Base-by-base conservation (phyloP, 352 stramenopile species). In the Thalassiosira mediterranea region DNA sequence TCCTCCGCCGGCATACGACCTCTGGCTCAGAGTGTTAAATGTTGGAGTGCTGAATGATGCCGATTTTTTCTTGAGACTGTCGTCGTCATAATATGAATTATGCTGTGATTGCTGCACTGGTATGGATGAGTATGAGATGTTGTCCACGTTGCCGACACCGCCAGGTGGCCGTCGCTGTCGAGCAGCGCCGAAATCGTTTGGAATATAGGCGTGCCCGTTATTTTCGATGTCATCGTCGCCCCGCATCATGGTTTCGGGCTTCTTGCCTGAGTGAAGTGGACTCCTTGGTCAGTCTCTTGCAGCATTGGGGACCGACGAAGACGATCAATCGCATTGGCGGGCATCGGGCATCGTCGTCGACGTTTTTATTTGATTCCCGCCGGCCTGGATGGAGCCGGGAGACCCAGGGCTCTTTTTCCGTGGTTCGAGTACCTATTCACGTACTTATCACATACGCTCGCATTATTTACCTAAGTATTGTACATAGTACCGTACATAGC, bases 11-110 rank as follows among this genome's bases (percentile, higher is more conserved):
- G 28, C 17, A 37, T 17, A 17, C 2, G 59, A 58, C 11, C 40
- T 38, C 44, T 60, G 71, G 19, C 29, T 71, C 15, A 67, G 58
- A 49, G 31, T 66, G 32, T 57, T 70, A 32, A 75, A 46, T 66
- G 63, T 75, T 21, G 34, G 51, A 19, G 62, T 66, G 23, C 66
- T 64, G 38, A 63, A 57, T 34, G 71, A 59, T 13, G 54, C 44
- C n/a, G 38, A 74, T 75, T 75, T 63, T 62, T 80, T 80, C 66
- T 80, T 80, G 2, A 68, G 49, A 38, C 40, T 38, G 23, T 72
- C 58, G 23, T 61, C 40, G 42, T 76, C 66, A 48, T 65, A 40
- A 32, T 34, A 25, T 31, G 61, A 17, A 4, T 29, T 7, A 13
- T 56, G 34, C 17, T 37, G 49, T 29, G 21, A 7, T 58, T 11